Base-by-base conservation (phyloP, 257 asterid species). In the Pogostemon cablin region DNA sequence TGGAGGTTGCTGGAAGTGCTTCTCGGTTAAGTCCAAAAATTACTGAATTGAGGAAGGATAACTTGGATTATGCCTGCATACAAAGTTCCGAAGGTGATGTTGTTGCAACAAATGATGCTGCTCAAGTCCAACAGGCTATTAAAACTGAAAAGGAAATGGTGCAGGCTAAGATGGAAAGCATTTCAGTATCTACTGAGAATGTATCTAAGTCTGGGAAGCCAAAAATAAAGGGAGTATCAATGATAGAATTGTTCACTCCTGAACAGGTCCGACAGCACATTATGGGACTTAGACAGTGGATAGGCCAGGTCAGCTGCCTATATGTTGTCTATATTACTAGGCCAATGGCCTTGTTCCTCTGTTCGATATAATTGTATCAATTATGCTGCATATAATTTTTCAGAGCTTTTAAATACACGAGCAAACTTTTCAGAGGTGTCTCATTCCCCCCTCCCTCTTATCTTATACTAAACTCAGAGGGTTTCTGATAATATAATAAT, bases 191-290 rank as follows among this genome's bases (percentile, higher is more conserved):
- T 81, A 38, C 81, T 5, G 98, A 90, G 68, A 80, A 64, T 72
- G 71, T 83, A 62, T 81, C 97, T 42, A 95, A 88, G 84, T 87
- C 96, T 69, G 98, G 97, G 85, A 95, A 95, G 86, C 88, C 96
- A 68, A 91, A 87, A 78, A 88, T 91, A 72, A 87, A 88, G 72
- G 99, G 93, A 56, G 99, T 95, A 32, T 95, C 99, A 15, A 77
- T 95, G 93, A 91, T 83, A 49, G 99, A 95, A 70, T 69, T 95
- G 78, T 95, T 95, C 83, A 88, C 98, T 62, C 96, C 96, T 39
- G 98, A 88, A 73, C 90, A 91, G 83, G 93, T 90, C 71, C 85
- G 86, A 67, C 82, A 83, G 79, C 99, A 95, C 78, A 91, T 91
- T 68, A 72, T 35, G 72, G 93, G 99, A 73, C 97, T 95, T 65